Percentiles rank a stretch among this genome's conserved stretches.
Evolutionary conservation across 2,329 filamentous ascomycete genomes (phyloP).

Genomic region (Rhinocladiella similis): DNA sequence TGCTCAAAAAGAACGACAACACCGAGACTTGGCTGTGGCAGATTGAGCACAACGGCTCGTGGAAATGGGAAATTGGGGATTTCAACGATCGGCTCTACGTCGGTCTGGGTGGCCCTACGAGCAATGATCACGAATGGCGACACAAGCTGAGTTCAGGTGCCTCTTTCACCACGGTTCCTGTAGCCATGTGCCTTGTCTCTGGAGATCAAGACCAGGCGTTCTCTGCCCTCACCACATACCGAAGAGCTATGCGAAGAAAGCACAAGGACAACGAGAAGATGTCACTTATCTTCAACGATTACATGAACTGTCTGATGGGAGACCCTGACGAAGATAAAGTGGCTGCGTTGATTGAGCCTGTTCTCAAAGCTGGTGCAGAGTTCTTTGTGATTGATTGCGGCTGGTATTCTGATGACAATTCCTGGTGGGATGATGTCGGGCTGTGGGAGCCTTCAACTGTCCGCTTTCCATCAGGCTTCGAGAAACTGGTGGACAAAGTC

Average conservation of each 20-base stretch:
- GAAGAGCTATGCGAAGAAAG: slow-evolving; percentile 32
- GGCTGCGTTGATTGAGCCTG: slow-evolving; percentile 34
- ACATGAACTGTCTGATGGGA: slow-evolving; percentile 44
- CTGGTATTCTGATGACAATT: slow-evolving; percentile 40
- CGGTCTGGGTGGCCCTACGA: slow-evolving; percentile 31
- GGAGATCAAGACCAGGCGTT: slow-evolving; percentile 31
- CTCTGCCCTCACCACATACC: slow-evolving; percentile 33
- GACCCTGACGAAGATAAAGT: slow-evolving; percentile 38
- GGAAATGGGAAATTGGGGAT: slow-evolving; percentile 41
- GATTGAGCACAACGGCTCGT: slow-evolving; percentile 39
- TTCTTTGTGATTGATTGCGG: slow-evolving; percentile 41
- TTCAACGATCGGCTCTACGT: slow-evolving; percentile 37
- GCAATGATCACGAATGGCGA: slow-evolving; percentile 34
- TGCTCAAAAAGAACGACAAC: slow-evolving; percentile 27
- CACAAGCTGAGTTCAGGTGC: slow-evolving; percentile 29
- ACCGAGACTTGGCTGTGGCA: slow-evolving; percentile 38
- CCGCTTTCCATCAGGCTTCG: slow-evolving; percentile 37
- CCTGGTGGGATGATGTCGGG: slow-evolving; percentile 42
- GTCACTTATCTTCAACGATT: slow-evolving; percentile 41
- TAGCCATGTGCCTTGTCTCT: slow-evolving; percentile 29
- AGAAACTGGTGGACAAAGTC: slow-evolving; percentile 31
- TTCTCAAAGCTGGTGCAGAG: slow-evolving; percentile 35
- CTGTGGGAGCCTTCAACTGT: slow-evolving; percentile 36
- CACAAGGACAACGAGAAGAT: slow-evolving; percentile 34
- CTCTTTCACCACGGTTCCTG: slow-evolving; percentile 30